Evolutionary conservation across 345 rosid genomes (phyloP).

Genomic region (Eucalyptus pumila): DNA sequence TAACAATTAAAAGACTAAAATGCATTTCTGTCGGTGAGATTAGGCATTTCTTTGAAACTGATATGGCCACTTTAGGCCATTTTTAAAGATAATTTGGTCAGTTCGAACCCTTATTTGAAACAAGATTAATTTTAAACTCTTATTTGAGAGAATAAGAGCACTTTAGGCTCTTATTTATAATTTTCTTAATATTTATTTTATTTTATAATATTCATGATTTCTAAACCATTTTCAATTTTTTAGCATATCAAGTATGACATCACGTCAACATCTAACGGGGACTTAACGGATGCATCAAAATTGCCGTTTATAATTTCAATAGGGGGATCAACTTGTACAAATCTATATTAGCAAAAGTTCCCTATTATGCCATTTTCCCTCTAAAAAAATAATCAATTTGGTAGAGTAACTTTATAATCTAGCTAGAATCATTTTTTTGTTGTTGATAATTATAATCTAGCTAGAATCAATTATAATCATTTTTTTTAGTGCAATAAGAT

Average conservation of each 20-base stretch:
- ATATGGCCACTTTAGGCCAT: no score
- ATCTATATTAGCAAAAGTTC: not conserved
- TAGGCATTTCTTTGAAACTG: accelerated
- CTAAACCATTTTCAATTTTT: not conserved
- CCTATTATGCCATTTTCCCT: not conserved
- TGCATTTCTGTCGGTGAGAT: accelerated
- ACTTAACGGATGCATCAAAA: accelerated
- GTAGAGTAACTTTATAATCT: not conserved
- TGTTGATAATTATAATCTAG: not conserved
- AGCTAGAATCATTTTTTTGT: not conserved
- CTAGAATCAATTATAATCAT: no score
- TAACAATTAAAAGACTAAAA: no score
- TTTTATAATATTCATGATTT: not conserved
- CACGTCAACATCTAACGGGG: not conserved
- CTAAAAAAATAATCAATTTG: not conserved
- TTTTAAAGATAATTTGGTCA: no score
- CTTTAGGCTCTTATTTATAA: accelerated
- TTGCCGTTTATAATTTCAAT: not conserved
- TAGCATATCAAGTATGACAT: not conserved
- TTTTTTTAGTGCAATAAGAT: not conserved
- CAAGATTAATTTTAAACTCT: accelerated
- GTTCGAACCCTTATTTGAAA: no score
- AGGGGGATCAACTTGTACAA: not conserved
- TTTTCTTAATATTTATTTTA: no score
- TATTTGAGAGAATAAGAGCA: accelerated